Base-by-base conservation (phyloP, 2,329 filamentous ascomycete species). In the Clonostachys rhizophaga region DNA sequence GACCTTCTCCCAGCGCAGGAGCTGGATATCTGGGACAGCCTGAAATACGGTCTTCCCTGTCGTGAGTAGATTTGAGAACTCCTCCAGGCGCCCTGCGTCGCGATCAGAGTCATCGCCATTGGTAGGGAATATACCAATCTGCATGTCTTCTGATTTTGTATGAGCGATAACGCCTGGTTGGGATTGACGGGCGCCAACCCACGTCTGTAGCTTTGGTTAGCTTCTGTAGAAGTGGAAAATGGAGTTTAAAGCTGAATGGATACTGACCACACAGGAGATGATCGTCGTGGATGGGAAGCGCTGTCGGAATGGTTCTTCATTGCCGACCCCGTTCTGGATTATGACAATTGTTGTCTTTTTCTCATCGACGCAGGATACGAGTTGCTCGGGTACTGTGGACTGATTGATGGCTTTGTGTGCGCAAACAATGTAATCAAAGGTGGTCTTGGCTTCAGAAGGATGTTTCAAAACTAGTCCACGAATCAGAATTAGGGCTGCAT, bases 381-480 rank as follows among this genome's bases (percentile, higher is more conserved):
- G 74, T 45, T 83, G 73, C 18, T 68, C 71, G 3, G 82, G 78
- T 55, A 86, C 84, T 58, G 81, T 79, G 16, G 78, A 64, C 59
- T 87, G 83, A 1, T 84, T 83, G 8, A 88, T 70, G 1, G 84
- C 83, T 63, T 88, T 89, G 20, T 84, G 88, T 12, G 81, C 84
- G 42, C 88, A 80, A 45, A 89, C 71, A 39, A 88, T 75, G 59
- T 79, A 87, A 64, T 87, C 81, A 61, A 65, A 67, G 14, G 56
- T 49, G 30, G 46, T 49, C 47, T 48, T 54, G n/a, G 39, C 54
- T n/a, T 62, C 59, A n/a, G 65, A 68, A 5, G 82, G 83, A 16
- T 79, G 76, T 10, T 71, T 69, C 11, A 80, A 75, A 14, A 47
- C 24, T 30, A 10, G 24, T 30, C 4, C 24, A 10, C 24, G 24